Evolutionary conservation across 345 rosid genomes (phyloP).

Genomic region (Acer negundo): DNA sequence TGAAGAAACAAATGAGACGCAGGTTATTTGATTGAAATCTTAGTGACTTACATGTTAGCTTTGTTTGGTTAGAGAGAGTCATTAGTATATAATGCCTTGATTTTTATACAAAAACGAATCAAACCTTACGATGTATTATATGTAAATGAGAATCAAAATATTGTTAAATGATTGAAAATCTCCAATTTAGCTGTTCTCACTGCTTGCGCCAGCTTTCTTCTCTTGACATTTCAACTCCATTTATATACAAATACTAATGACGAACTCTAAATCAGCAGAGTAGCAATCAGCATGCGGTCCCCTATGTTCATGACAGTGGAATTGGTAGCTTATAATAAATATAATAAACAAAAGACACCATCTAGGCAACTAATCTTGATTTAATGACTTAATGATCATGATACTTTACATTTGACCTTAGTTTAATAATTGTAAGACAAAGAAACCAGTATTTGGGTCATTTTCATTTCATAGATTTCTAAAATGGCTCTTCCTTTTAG

Average conservation of each 20-base stretch:
- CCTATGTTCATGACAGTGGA: no score
- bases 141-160: neutral
- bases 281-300: neutral
- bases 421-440: neutral
- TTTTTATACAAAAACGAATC: no score
- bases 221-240: neutral
- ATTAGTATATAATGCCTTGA: no score
- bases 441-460: neutral
- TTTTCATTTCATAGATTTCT: neutral
- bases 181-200: conserved; percentile 15
- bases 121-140: neutral
- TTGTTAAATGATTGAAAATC: neutral
- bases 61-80: no score
- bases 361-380: neutral
- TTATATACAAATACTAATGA: neutral
- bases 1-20: neutral
- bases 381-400: neutral
- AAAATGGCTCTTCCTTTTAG: neutral
- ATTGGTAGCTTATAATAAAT: neutral
- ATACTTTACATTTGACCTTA: neutral
- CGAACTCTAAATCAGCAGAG: neutral
- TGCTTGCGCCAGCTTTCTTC: conserved; percentile 9
- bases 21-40: neutral
- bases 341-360: neutral
- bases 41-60: no score